phyloP scores from a whole-genome alignment of 768 basidiomycete species.

The Dioszegia crocea region DNA sequence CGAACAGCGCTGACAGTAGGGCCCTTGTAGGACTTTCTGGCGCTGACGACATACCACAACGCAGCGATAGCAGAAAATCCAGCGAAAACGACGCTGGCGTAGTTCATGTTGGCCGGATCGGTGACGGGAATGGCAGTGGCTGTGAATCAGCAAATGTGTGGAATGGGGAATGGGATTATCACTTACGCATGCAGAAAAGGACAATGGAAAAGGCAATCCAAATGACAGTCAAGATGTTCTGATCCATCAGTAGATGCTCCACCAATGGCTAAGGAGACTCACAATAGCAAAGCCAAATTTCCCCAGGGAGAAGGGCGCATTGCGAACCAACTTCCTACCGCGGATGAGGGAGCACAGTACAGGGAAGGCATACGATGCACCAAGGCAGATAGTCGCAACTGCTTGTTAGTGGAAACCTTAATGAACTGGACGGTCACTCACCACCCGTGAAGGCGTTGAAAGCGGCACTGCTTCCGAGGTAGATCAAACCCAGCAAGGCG shows the following conservation, averaged over 20 bases:
- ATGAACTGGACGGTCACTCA: slow-evolving; percentile 8
- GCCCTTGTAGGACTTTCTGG: slow-evolving; percentile 30
- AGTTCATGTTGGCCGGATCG: slow-evolving; percentile 52
- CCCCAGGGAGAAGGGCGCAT: slow-evolving; percentile 55
- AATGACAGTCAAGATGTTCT: slow-evolving; percentile 59
- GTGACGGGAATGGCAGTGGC: slow-evolving; percentile 41
- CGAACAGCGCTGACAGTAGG: slow-evolving; percentile 12
- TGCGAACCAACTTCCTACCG: slow-evolving; percentile 53
- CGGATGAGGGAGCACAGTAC: slow-evolving; percentile 57
- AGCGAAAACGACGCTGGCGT: slow-evolving; percentile 63
- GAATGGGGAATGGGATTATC: not conserved
- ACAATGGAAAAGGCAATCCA: slow-evolving; percentile 64
- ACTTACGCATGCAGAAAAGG: slow-evolving; percentile 62
- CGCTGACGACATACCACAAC: slow-evolving; percentile 62
- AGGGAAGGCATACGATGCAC: slow-evolving; percentile 63
- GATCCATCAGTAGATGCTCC: slow-evolving; percentile 40
- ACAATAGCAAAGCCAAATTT: slow-evolving; percentile 37
- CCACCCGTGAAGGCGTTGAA: slow-evolving; percentile 65
- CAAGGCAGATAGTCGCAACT: slow-evolving; percentile 64
- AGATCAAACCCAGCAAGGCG: slow-evolving; percentile 61
- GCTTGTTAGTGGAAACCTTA: not conserved
- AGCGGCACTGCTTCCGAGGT: slow-evolving; percentile 58
- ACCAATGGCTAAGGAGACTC: slow-evolving; percentile 8
- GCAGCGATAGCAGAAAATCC: slow-evolving; percentile 61
- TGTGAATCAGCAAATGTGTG: not conserved